phyloP scores from a whole-genome alignment of 176 grass and related monocot genomes.

The Aegilops speltoides region DNA sequence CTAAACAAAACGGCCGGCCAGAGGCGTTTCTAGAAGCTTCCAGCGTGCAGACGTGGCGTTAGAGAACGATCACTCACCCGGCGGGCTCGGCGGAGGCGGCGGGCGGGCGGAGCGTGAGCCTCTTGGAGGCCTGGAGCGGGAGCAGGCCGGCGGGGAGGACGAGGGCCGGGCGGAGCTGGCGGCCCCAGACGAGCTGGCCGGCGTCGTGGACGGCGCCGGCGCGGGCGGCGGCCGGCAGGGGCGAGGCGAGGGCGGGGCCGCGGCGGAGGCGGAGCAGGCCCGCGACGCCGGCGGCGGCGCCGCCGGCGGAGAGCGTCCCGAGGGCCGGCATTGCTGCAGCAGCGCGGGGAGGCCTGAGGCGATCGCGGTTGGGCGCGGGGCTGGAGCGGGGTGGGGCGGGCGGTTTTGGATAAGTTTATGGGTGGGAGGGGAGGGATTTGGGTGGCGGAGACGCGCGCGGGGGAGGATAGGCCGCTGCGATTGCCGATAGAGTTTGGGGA shows the following conservation, averaged over 20 bases:
- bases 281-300: slow-evolving; percentile 27
- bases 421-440: slow-evolving; percentile 19
- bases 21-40: neutral
- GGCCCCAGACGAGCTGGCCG: slow-evolving; percentile 63
- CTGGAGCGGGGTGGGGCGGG: neutral
- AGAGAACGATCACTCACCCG: slow-evolving; percentile 54
- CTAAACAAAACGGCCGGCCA: neutral
- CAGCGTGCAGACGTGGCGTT: neutral
- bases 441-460: slow-evolving; percentile 46
- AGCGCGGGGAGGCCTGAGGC: neutral
- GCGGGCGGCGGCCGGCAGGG: slow-evolving; percentile 11
- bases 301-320: slow-evolving; percentile 56
- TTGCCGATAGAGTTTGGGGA: slow-evolving; percentile 17
- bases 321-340: slow-evolving; percentile 54
- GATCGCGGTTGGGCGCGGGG: neutral
- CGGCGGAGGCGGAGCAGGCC: slow-evolving; percentile 62
- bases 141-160: slow-evolving; percentile 35
- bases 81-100: slow-evolving; percentile 57
- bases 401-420: slow-evolving; percentile 32
- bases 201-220: slow-evolving; percentile 40
- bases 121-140: slow-evolving; percentile 4
- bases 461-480: neutral
- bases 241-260: slow-evolving; percentile 4
- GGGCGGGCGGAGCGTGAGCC: slow-evolving; percentile 23
- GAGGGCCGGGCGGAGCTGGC: slow-evolving; percentile 76